Evolutionary conservation across 257 asterid genomes (phyloP), one percentile per base, ranked within the genome.

Genomic region (Fraxinus americana): DNA sequence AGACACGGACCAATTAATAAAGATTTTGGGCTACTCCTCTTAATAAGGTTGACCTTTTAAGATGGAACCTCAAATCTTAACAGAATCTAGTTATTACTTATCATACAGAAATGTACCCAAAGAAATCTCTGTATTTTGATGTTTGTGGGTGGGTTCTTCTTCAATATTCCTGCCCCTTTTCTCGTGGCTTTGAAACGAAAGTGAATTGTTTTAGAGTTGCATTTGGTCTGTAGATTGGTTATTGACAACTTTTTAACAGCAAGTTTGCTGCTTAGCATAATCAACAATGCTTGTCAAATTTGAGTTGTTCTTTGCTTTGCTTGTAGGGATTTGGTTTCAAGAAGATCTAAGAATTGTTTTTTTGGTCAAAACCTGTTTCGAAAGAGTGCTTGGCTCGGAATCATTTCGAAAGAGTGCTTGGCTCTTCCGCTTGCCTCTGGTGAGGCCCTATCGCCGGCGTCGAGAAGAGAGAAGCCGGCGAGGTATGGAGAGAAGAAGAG

Each of bases 31-130:
- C n/a, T n/a, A n/a, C n/a, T n/a, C n/a, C n/a, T n/a, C n/a, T n/a
- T n/a, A n/a, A n/a, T n/a, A n/a, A n/a, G n/a, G n/a, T n/a, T n/a
- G n/a, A n/a, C n/a, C n/a, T n/a, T n/a, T n/a, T n/a, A n/a, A n/a
- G n/a, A n/a, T n/a, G n/a, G n/a, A n/a, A n/a, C n/a, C n/a, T n/a
- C n/a, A n/a, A n/a, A n/a, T n/a, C n/a, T n/a, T n/a, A 71, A 73
- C 67, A 74, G 79, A 75, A 27, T 68, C 48, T 61, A 4, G 34
- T 61, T 39, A 19, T n/a, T n/a, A 71, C 39, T 41, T 71, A 71
- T 41, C 65, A 25, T 19, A 61, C 30, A 61, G 67, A 21, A 21
- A 23, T 61, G 34, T 9, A 25, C 25, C 10, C 67, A 59, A 59
- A 21, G 32, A 21, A 52, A 52, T 17, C 25, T 59, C 14, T 61